Evolutionary conservation across 768 basidiomycete species (phyloP).

Genomic region (Boletus tylopilopsis): DNA sequence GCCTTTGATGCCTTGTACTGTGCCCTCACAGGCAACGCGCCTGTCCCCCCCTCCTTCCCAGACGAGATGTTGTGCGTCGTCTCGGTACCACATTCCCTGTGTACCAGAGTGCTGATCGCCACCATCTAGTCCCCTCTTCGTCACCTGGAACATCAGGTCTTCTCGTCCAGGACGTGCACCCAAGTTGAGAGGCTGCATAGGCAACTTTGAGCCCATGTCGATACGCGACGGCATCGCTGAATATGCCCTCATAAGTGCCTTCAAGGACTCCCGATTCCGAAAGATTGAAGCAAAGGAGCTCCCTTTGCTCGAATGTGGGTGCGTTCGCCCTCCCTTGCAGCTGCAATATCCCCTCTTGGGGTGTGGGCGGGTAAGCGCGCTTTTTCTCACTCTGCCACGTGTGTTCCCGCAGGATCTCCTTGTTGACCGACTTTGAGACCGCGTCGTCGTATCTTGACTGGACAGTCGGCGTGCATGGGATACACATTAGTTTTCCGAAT

Average conservation of each 20-base stretch:
- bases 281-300: slow-evolving; percentile 78
- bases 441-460: slow-evolving; percentile 86
- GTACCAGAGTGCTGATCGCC: slow-evolving; percentile 4
- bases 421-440: slow-evolving; percentile 91
- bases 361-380: background rate
- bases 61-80: slow-evolving; percentile 74
- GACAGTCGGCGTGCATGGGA: slow-evolving; percentile 90
- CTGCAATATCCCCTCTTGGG: background rate
- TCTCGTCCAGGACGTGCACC: slow-evolving; percentile 56
- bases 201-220: slow-evolving; percentile 78
- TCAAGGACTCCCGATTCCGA: slow-evolving; percentile 83
- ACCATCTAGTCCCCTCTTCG: slow-evolving; percentile 67
- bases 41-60: slow-evolving; percentile 59
- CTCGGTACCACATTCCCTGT: slow-evolving; percentile 20
- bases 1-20: slow-evolving; percentile 82
- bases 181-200: slow-evolving; percentile 89
- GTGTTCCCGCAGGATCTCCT: slow-evolving; percentile 63
- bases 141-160: slow-evolving; percentile 87
- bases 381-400: background rate
- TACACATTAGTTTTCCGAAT: slow-evolving; percentile 83
- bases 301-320: slow-evolving; percentile 83
- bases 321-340: slow-evolving; percentile 31
- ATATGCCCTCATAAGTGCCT: slow-evolving; percentile 89
- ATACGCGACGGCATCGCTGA: slow-evolving; percentile 77
- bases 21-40: slow-evolving; percentile 51